These are phyloP conservation scores for Acephala macrosclerotiorum DNA, from an alignment of 2,329 filamentous ascomycete genomes.

Conservation along the genomic window DNA sequence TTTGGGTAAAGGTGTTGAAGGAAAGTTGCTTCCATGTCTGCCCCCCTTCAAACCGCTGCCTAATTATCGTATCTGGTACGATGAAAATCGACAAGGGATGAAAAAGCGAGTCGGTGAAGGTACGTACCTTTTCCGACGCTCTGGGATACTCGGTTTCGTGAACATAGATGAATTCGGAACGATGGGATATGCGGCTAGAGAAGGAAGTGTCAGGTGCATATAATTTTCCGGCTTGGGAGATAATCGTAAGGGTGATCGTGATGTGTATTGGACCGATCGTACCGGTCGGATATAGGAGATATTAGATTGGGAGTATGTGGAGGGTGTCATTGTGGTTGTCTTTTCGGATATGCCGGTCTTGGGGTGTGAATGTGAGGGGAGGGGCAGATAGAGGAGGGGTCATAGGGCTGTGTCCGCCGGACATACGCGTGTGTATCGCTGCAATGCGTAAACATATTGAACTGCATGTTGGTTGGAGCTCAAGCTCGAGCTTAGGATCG, in stretches of 20 bases:
- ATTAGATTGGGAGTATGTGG: neutral
- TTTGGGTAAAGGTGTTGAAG: neutral
- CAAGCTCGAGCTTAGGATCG: neutral
- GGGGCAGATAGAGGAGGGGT: neutral
- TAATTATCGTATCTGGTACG: neutral
- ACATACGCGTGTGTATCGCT: neutral
- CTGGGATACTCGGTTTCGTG: neutral
- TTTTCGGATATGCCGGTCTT: conserved; percentile 6
- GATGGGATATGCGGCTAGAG: neutral
- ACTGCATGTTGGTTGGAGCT: neutral
- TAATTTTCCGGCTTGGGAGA: neutral
- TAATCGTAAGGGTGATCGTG: neutral
- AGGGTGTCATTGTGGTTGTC: neutral
- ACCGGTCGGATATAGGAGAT: neutral
- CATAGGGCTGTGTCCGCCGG: neutral
- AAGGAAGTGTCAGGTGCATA: neutral
- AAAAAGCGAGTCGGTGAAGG: neutral
- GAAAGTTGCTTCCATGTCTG: neutral
- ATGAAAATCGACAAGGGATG: neutral
- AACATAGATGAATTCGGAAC: conserved; percentile 3
- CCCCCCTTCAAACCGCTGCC: neutral
- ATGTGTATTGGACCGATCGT: neutral
- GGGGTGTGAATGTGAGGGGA: neutral
- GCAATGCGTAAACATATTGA: neutral
- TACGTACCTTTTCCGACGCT: conserved; percentile 2